Percentiles rank a stretch among this genome's conserved stretches.
phyloP scores from a whole-genome alignment of 2,329 filamentous ascomycete genomes.

The Scortechinia acanthostroma region DNA sequence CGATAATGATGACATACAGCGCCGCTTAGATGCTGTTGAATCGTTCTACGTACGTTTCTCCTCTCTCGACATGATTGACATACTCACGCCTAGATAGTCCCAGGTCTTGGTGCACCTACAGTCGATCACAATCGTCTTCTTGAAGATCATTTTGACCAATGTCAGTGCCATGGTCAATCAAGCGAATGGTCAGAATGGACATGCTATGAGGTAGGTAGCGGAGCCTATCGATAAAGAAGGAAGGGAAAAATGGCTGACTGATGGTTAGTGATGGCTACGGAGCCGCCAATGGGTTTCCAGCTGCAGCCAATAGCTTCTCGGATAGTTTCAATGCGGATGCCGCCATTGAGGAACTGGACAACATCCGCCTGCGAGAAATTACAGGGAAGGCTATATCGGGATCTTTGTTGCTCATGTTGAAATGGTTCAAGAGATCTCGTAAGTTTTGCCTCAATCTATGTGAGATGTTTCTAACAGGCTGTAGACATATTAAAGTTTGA shows the following conservation, averaged over 20 bases:
- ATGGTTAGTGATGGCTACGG: conserved; percentile 17
- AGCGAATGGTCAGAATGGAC: not conserved
- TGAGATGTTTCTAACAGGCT: not conserved
- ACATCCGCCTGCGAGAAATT: conserved; percentile 76
- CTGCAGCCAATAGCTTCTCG: conserved; percentile 31
- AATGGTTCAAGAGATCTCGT: conserved; percentile 96
- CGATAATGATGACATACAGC: conserved; percentile 37
- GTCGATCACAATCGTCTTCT: conserved; percentile 83
- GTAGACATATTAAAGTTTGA: conserved; percentile 89
- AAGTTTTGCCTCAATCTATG: conserved; percentile 25
- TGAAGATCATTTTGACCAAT: conserved; percentile 81
- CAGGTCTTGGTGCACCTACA: conserved; percentile 78
- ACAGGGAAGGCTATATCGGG: conserved; percentile 87
- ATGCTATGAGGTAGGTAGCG: not conserved
- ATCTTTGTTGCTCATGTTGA: conserved; percentile 77
- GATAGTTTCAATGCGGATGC: conserved; percentile 26
- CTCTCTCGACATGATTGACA: not conserved
- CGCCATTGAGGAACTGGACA: conserved; percentile 67
- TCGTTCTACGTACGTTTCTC: conserved; percentile 69
- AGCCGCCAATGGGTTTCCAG: conserved; percentile 18
- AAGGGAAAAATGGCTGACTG: too few species aligned
- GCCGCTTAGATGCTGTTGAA: conserved; percentile 69
- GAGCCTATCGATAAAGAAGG: too few species aligned
- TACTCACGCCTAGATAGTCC: conserved; percentile 37
- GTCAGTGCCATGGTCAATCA: conserved; percentile 43